These are phyloP conservation scores for Claviceps fusiformis DNA, from an alignment of 2,329 filamentous ascomycete genomes.

Conservation along the genomic window DNA sequence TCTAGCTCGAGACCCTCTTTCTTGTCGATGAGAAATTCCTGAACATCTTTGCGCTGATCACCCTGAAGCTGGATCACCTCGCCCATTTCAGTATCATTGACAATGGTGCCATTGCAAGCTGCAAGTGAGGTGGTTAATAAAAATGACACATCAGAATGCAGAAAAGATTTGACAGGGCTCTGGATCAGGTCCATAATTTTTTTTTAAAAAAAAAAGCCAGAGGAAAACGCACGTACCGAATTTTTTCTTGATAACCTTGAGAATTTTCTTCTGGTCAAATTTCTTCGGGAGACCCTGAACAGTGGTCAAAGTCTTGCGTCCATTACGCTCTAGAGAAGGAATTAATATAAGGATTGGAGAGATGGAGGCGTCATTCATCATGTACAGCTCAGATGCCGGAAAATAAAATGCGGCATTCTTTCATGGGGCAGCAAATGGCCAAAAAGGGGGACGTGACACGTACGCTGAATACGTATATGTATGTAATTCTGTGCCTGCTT, in stretches of 20 bases:
- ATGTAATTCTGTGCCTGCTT: slow-evolving; percentile 97
- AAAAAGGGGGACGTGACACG: slow-evolving; percentile 18
- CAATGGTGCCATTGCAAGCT: slow-evolving; percentile 99
- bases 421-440: background rate
- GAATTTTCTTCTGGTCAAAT: slow-evolving; percentile 98
- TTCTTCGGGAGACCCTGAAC: slow-evolving; percentile 98
- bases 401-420: background rate
- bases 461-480: slow-evolving; percentile 99
- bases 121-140: slow-evolving; percentile 5
- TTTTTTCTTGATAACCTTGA: slow-evolving; percentile 99
- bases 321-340: slow-evolving; percentile 76
- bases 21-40: slow-evolving; percentile 94
- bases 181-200: background rate
- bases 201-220: background rate
- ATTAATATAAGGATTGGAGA: slow-evolving; percentile 24
- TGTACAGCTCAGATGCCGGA: background rate
- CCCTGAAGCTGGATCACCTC: slow-evolving; percentile 99
- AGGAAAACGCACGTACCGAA: slow-evolving; percentile 51
- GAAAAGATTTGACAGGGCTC: background rate
- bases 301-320: slow-evolving; percentile 99
- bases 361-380: background rate
- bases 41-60: slow-evolving; percentile 97
- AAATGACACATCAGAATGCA: background rate
- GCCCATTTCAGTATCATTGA: slow-evolving; percentile 90
- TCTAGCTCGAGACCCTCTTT: slow-evolving; percentile 89